A percentile compares a stretch with the other conserved stretches of the same genome.
Evolutionary conservation across 2,329 filamentous ascomycete species (phyloP).

Genomic region (Microsporum ferrugineum): DNA sequence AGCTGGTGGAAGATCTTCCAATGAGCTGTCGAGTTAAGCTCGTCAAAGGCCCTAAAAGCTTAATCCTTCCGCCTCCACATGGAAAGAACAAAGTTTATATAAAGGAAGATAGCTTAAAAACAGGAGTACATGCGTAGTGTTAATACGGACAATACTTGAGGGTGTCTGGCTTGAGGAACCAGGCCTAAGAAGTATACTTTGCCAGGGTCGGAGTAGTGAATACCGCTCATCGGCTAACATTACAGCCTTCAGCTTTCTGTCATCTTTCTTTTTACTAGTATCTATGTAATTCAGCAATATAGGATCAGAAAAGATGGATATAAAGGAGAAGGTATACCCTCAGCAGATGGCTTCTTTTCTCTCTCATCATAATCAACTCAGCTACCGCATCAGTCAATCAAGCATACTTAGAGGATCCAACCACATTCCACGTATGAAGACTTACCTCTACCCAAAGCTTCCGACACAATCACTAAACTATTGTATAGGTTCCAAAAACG

Average conservation of each 20-base stretch:
- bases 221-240: background rate
- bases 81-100: background rate
- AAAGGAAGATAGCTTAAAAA: background rate
- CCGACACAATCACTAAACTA: background rate
- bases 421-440: background rate
- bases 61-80: background rate
- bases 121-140: background rate
- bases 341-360: background rate
- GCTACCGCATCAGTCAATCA: background rate
- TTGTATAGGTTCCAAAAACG: background rate
- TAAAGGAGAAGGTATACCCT: background rate
- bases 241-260: background rate
- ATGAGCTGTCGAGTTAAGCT: background rate
- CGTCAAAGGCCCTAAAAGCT: background rate
- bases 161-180: background rate
- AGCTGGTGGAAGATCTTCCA: background rate
- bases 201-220: background rate
- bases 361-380: background rate
- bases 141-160: background rate
- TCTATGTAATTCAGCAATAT: background rate
- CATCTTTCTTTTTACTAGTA: too few relatives aligned
- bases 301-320: background rate
- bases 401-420: background rate
- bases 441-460: background rate
- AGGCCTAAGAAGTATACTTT: background rate